Conservation (phyloP, 768 basidiomycete genomes). For the Pilatotrama ljubarskyi region DNA sequence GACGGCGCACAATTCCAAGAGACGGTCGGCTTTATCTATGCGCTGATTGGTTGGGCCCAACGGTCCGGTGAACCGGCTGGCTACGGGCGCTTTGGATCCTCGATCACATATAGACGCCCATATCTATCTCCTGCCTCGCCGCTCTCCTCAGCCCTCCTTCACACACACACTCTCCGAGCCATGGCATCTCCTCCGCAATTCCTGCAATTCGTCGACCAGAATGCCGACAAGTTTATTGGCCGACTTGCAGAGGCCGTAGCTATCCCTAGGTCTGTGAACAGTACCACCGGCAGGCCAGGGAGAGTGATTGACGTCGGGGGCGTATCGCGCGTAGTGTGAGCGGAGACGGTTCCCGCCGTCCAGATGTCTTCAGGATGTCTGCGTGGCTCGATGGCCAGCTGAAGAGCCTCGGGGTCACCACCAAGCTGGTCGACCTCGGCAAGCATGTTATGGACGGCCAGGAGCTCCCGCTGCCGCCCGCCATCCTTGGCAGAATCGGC, state of each 20-base stretch:
- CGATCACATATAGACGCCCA: too few relatives aligned
- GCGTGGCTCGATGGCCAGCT: constrained; percentile 77
- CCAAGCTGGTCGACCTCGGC: constrained; percentile 74
- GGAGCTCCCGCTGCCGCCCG: constrained; percentile 75
- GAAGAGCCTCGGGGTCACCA: constrained; percentile 72
- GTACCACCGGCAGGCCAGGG: not conserved
- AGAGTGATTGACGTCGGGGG: not conserved
- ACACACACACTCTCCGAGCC: not conserved
- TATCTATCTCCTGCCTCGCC: not conserved
- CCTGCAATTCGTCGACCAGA: constrained; percentile 58
- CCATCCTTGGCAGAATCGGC: constrained; percentile 79
- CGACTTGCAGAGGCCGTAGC: constrained; percentile 80
- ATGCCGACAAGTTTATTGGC: constrained; percentile 73
- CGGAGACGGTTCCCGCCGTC: constrained; percentile 68
- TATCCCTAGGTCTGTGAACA: constrained; percentile 63
- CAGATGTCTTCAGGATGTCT: constrained; percentile 85
- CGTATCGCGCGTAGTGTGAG: constrained; percentile 50
- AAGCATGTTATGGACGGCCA: constrained; percentile 72
- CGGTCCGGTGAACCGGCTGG: too few relatives aligned
- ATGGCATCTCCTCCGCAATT: constrained; percentile 41
- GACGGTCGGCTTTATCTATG: too few relatives aligned
- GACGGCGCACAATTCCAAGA: too few relatives aligned
- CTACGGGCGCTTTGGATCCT: too few relatives aligned
- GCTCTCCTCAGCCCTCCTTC: not conserved
- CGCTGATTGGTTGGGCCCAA: too few relatives aligned